These are phyloP conservation scores for Botryosphaeria agaves DNA, from an alignment of 2,329 filamentous ascomycete genomes.

Conservation along the genomic window DNA sequence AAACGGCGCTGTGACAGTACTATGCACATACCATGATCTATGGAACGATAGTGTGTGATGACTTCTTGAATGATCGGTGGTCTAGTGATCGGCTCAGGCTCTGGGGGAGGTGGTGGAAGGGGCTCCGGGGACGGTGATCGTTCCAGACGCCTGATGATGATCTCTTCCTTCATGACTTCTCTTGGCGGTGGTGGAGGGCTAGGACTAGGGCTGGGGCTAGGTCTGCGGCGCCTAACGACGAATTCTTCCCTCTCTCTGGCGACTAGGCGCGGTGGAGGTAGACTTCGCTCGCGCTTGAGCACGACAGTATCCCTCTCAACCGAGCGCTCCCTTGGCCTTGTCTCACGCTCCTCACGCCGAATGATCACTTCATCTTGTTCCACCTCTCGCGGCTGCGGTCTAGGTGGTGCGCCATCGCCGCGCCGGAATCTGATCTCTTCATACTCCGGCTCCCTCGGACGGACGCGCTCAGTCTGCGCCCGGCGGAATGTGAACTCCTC, in stretches of 20 bases:
- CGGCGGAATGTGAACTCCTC: slow-evolving; percentile 11
- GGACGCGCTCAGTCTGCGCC: slow-evolving; percentile 5
- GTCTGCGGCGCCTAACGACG: slow-evolving; percentile 16
- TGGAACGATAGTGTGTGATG: slow-evolving; percentile 73
- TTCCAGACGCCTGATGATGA: slow-evolving; percentile 30
- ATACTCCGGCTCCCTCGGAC: slow-evolving; percentile 13
- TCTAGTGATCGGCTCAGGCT: slow-evolving; percentile 49
- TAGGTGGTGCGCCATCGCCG: slow-evolving; percentile 8
- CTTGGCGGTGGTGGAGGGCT: slow-evolving; percentile 17
- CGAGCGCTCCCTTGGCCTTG: slow-evolving; percentile 15
- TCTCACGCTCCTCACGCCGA: slow-evolving; percentile 17
- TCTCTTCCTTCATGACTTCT: slow-evolving; percentile 19
- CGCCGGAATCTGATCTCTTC: slow-evolving; percentile 32
- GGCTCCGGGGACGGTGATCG: slow-evolving; percentile 32
- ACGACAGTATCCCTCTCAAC: slow-evolving; percentile 16
- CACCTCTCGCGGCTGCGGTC: slow-evolving; percentile 10
- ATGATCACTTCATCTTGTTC: slow-evolving; percentile 24
- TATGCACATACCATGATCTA: slow-evolving; percentile 62
- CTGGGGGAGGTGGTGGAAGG: slow-evolving; percentile 26
- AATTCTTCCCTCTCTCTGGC: slow-evolving; percentile 23
- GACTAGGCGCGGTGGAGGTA: slow-evolving; percentile 19
- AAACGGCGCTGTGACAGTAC: slow-evolving; percentile 1
- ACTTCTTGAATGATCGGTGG: slow-evolving; percentile 78
- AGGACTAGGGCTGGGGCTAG: too few species aligned
- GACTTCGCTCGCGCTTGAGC: slow-evolving; percentile 15